phyloP scores from a whole-genome alignment of 306 rosid species.

The Trifolium repens region DNA sequence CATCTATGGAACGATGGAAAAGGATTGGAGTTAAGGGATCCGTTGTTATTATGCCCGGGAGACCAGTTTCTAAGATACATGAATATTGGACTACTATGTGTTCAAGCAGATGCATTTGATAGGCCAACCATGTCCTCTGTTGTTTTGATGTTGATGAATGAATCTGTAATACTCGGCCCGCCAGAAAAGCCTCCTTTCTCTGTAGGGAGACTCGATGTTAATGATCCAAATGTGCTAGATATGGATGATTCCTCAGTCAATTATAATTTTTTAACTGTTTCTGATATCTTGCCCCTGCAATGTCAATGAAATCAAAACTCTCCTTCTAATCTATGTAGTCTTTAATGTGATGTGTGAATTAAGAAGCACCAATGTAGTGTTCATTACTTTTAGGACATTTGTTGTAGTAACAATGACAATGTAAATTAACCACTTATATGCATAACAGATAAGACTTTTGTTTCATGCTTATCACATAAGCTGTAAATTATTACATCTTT shows the following conservation, averaged over 20 bases:
- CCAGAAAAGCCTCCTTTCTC: conserved; percentile 51
- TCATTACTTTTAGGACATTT: neutral
- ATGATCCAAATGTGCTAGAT: neutral
- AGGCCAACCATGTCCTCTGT: conserved; percentile 61
- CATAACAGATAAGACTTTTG: neutral
- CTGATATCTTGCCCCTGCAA: conserved; percentile 41
- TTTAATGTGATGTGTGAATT: neutral
- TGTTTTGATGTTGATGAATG: conserved; percentile 50
- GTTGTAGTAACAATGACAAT: neutral
- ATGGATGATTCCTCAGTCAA: conserved; percentile 27
- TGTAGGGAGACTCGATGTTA: conserved; percentile 40
- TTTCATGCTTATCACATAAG: neutral
- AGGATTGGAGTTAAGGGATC: conserved; percentile 48
- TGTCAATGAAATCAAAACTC: neutral
- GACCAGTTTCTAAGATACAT: conserved; percentile 45
- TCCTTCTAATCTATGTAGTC: neutral
- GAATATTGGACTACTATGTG: conserved; percentile 55
- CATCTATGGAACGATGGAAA: conserved; percentile 48
- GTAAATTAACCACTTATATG: neutral
- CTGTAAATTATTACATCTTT: neutral
- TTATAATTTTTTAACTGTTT: conserved; percentile 31
- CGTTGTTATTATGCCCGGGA: conserved; percentile 41
- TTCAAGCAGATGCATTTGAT: conserved; percentile 56
- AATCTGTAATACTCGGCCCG: conserved; percentile 31
- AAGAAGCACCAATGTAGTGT: neutral